Evolutionary conservation across 2,329 filamentous ascomycete genomes (phyloP).

Genomic region (Calonectria ilicicola): DNA sequence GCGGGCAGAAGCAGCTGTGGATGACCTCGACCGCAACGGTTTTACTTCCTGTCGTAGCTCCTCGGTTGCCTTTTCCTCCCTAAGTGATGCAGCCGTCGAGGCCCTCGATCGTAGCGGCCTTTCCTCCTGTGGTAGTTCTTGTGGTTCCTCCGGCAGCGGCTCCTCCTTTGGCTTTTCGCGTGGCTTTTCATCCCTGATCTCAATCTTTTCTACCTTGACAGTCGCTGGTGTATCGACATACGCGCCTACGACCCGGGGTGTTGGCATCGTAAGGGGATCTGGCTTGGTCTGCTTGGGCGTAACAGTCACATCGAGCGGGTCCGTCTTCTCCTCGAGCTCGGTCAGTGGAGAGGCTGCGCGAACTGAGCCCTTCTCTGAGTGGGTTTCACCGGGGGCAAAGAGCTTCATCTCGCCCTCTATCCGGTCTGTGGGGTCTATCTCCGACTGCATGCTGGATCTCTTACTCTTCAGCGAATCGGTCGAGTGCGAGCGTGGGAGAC

Average conservation of each 20-base stretch:
- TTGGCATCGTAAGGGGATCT: conserved; percentile 63
- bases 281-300: conserved; percentile 60
- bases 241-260: conserved; percentile 66
- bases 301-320: conserved; percentile 58
- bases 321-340: conserved; percentile 47
- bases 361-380: conserved; percentile 67
- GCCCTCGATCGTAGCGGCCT: conserved; percentile 1
- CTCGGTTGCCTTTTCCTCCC: conserved; percentile 33
- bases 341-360: conserved; percentile 59
- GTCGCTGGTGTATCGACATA: conserved; percentile 69
- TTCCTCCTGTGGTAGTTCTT: conserved; percentile 19
- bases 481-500: conserved; percentile 57
- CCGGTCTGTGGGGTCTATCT: conserved; percentile 66
- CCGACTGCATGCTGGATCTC: conserved; percentile 62
- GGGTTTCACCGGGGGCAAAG: conserved; percentile 66
- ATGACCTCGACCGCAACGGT: not conserved
- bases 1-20: conserved; percentile 12
- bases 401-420: conserved; percentile 68
- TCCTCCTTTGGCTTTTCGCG: conserved; percentile 14
- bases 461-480: conserved; percentile 62
- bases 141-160: not conserved
- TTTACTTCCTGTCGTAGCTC: not conserved
- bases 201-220: conserved; percentile 51
- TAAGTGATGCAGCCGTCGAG: conserved; percentile 13
- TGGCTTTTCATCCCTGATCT: conserved; percentile 33